phyloP scores from a whole-genome alignment of 1,284 basidiomycete genomes.

The Meira nashicola region DNA sequence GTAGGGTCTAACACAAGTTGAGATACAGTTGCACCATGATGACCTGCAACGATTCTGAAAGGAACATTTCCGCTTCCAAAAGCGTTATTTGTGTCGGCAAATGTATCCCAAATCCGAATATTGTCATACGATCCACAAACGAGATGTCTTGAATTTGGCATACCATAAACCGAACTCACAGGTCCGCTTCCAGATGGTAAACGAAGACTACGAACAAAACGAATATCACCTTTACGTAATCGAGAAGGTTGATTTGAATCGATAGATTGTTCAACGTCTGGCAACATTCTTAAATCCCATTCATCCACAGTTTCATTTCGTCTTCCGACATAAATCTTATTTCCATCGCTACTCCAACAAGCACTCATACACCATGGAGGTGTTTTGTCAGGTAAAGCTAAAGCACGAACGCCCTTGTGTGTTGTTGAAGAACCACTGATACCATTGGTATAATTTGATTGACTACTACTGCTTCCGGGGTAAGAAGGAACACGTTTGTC shows the following conservation, averaged over 20 bases:
- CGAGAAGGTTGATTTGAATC: neutral
- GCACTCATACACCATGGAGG: slow-evolving; percentile 81
- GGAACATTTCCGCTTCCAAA: slow-evolving; percentile 57
- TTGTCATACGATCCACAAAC: slow-evolving; percentile 90
- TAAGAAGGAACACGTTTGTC: slow-evolving; percentile 67
- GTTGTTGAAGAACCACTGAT: slow-evolving; percentile 1
- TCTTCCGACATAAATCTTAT: slow-evolving; percentile 82
- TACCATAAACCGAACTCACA: slow-evolving; percentile 80
- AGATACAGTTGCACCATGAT: slow-evolving; percentile 88
- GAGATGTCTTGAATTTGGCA: slow-evolving; percentile 84
- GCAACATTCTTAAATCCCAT: slow-evolving; percentile 68
- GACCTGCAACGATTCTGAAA: slow-evolving; percentile 93
- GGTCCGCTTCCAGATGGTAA: slow-evolving; percentile 86
- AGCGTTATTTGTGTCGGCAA: slow-evolving; percentile 64
- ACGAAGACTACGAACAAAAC: slow-evolving; percentile 71
- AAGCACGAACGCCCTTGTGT: slow-evolving; percentile 67
- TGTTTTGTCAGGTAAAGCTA: slow-evolving; percentile 81
- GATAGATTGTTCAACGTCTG: slow-evolving; percentile 5
- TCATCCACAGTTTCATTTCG: slow-evolving; percentile 86
- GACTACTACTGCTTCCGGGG: slow-evolving; percentile 54
- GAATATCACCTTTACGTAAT: slow-evolving; percentile 59
- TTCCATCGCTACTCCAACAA: slow-evolving; percentile 77
- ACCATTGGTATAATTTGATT: neutral
- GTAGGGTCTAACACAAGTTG: slow-evolving; percentile 83
- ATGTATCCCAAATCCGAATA: slow-evolving; percentile 85